Base-by-base conservation (phyloP, 2,329 filamentous ascomycete species). In the Arthrobotrys megalospora region DNA sequence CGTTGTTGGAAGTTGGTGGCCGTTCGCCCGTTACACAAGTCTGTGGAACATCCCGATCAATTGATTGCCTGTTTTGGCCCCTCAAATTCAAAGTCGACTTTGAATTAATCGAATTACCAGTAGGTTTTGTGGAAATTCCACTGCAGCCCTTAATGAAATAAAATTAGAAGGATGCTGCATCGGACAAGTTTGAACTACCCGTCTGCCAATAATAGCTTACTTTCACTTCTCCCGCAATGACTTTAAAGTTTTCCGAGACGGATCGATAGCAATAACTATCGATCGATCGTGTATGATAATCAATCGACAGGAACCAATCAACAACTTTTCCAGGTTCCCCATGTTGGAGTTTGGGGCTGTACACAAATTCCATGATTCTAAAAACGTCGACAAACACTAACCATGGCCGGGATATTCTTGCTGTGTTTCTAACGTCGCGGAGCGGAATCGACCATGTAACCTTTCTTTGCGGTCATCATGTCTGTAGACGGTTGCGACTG, bases 341-440 rank as follows among this genome's bases (percentile, higher is more conserved):
- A 48, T 64, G 60, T 64, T 64, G 41, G 24, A 16, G 12, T 48
- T 36, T 64, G 60, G n/a, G 60, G 60, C 60, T 64, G 60, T 64
- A 64, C 60, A 64, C 55, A 64, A 47, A 34, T 50, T 12, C 60
- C 11, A 19, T 21, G 60, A 24, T 64, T 64, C 43, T 48, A 64
- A 64, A 64, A 38, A 48, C 19, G 16, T 21, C 41, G n/a, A 48
- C 60, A 50, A 34, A 64, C 60, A 21, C 12, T 36, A 63, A 60
- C 16, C 11, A 43, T n/a, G 19, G 8, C n/a, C 36, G 34, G 36
- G 55, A 36, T 60, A 60, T 60, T 60, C 55, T 60, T 60, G 24
- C 55, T 19, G 36, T n/a, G 16, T 2, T 28, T 43, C 21, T 43
- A 28, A 21, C n/a, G 36, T 60, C 55, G 55, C 55, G 19, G 7